Conservation (phyloP, 2,329 filamentous ascomycete species). For the Fusarium penzigii region DNA sequence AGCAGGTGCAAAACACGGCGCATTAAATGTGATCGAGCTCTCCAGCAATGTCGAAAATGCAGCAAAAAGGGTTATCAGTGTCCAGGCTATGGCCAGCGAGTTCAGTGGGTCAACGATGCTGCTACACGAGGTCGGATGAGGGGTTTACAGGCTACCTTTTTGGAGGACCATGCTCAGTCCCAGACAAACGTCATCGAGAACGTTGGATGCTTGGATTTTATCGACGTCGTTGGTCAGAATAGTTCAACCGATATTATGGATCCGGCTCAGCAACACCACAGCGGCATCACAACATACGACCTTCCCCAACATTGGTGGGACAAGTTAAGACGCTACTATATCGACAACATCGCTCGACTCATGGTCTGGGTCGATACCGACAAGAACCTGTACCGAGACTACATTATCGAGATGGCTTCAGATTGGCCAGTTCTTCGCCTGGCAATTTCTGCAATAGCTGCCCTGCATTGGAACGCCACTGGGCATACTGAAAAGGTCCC, state of each 20-base stretch:
- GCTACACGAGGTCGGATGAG: background rate
- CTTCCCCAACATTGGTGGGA: too few relatives aligned
- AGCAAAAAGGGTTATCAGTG: background rate
- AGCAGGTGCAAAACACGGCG: background rate
- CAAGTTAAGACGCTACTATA: too few relatives aligned
- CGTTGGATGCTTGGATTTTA: too few relatives aligned
- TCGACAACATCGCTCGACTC: conserved; percentile 2
- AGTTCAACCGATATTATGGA: too few relatives aligned
- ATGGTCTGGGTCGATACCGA: conserved; percentile 11
- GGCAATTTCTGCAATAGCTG: conserved; percentile 6
- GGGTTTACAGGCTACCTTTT: background rate
- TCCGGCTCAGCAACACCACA: too few relatives aligned
- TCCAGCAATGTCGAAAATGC: background rate
- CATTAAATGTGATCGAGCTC: background rate
- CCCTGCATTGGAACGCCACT: too few relatives aligned
- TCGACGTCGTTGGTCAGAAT: too few relatives aligned
- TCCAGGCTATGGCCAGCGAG: background rate
- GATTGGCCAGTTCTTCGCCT: conserved; percentile 4
- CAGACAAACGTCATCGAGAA: too few relatives aligned
- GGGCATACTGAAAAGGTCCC: too few relatives aligned
- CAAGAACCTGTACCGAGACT: conserved; percentile 6
- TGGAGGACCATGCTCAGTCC: too few relatives aligned
- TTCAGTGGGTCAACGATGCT: background rate
- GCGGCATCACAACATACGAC: too few relatives aligned
- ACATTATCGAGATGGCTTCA: conserved; percentile 2